Base-by-base conservation (phyloP, 2,329 filamentous ascomycete species). In the Nothophaeocryptopus gaeumannii region DNA sequence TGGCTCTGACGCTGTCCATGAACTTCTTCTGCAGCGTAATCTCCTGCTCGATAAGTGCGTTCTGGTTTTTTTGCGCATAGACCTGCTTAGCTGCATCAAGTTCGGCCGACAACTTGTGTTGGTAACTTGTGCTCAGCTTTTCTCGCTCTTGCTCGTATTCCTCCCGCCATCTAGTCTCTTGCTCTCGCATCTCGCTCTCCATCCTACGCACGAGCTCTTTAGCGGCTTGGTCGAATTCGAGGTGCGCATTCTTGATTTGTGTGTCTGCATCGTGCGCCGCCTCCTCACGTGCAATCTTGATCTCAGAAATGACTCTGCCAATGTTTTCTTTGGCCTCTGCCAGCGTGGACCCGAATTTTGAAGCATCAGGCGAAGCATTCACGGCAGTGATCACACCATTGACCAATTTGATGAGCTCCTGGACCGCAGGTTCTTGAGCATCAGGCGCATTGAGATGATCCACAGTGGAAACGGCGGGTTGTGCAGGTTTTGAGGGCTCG, bases 311-410 rank as follows among this genome's bases (percentile, higher is more conserved):
- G 47, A 97, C 85, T 69, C 84, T 86, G 66, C 79, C 74, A 44
- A 97, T 78, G 59, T 95, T 87, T 45, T 79, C 77, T 78, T 96
- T 97, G 55, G 92, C 91, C 76, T 93, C 91, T 60, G 80, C 76
- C 51, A 99, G 84, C 1, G 89, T 85, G 2, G 81, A 79, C 45
- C 82, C 83, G 72, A 93, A 96, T 70, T 86, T 89, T 60, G 79
- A 79, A 55, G 85, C 82, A 50, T 88, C 82, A 54, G 85, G 82
- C 68, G 96, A 92, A 50, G 88, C 87, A 70, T 96, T 96, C 68
- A 96, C 85, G 39, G 95, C 89, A 8, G 88, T 84, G 66, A 99
- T 96, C 63, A 99, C 86, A 70, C 95, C 89, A 73, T 99, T 99
- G 62, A 99, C 80, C 74, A 96, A 92, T 74, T 89, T 92, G 52